Conservation (phyloP, 2,329 filamentous ascomycete genomes). For the Paecilomyces sp. region DNA sequence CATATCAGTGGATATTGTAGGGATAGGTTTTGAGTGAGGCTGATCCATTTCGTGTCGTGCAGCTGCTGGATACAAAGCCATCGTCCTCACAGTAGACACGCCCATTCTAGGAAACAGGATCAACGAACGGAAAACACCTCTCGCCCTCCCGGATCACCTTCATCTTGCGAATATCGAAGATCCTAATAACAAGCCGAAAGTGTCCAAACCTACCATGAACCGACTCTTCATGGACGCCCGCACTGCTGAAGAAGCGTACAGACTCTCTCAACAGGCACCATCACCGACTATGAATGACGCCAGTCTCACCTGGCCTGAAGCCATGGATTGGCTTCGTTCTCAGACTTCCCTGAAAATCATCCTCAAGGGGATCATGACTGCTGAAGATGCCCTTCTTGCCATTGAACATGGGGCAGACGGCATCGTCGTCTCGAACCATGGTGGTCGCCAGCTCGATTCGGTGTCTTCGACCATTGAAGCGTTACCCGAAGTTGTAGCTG, state of each 20-base stretch:
- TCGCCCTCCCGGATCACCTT: neutral
- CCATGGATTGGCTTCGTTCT: slow-evolving; percentile 14
- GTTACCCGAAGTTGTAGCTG: neutral
- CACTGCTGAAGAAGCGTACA: neutral
- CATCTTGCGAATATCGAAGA: neutral
- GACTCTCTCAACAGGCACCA: neutral
- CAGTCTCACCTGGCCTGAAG: slow-evolving; percentile 13
- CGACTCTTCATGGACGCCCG: neutral
- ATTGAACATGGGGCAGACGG: slow-evolving; percentile 11
- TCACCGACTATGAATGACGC: slow-evolving; percentile 2
- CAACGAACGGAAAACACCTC: neutral
- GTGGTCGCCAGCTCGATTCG: neutral
- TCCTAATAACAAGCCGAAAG: neutral
- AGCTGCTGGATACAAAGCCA: slow-evolving; percentile 40
- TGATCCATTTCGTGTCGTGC: neutral
- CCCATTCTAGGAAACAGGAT: slow-evolving; percentile 38
- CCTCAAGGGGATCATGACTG: slow-evolving; percentile 13
- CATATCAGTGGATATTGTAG: neutral
- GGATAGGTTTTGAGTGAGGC: neutral
- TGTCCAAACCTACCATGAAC: neutral
- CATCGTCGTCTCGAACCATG: slow-evolving; percentile 5
- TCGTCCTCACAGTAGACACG: slow-evolving; percentile 47
- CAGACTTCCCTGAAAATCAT: slow-evolving; percentile 17
- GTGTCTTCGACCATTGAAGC: neutral
- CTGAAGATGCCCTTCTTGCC: slow-evolving; percentile 12